Evolutionary conservation across 2,329 filamentous ascomycete species (phyloP).

Genomic region (Fusarium denticulatum): DNA sequence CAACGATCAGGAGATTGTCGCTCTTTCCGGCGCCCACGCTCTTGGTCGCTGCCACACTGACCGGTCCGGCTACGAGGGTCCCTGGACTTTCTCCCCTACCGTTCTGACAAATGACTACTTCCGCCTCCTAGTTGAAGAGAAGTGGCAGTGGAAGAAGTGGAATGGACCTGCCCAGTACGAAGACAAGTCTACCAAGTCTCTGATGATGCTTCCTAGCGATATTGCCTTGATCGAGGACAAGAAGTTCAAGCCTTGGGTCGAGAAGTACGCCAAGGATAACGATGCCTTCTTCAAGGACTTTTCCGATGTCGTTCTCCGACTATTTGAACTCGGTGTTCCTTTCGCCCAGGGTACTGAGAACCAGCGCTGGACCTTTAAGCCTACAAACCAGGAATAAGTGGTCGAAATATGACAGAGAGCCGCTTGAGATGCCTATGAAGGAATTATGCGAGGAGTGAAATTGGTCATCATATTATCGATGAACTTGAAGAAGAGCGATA

Average conservation of each 20-base stretch:
- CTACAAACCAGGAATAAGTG: slow-evolving; percentile 50
- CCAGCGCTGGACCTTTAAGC: slow-evolving; percentile 72
- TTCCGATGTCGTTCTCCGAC: slow-evolving; percentile 76
- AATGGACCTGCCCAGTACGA: slow-evolving; percentile 88
- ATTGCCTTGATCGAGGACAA: slow-evolving; percentile 89
- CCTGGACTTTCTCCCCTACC: slow-evolving; percentile 92
- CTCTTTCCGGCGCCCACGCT: slow-evolving; percentile 84
- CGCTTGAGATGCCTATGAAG: slow-evolving; percentile 4
- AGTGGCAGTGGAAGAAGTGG: slow-evolving; percentile 94
- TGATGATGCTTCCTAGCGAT: slow-evolving; percentile 99
- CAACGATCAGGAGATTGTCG: slow-evolving; percentile 96
- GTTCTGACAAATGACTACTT: slow-evolving; percentile 96
- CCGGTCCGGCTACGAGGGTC: slow-evolving; percentile 87
- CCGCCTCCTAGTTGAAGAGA: slow-evolving; percentile 86
- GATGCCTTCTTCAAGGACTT: slow-evolving; percentile 96
- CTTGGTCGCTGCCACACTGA: slow-evolving; percentile 90
- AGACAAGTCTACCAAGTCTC: slow-evolving; percentile 83
- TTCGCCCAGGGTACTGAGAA: slow-evolving; percentile 73
- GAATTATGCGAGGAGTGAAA: slow-evolving; percentile 27
- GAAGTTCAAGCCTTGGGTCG: slow-evolving; percentile 80
- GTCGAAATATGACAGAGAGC: background rate
- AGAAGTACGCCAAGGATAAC: slow-evolving; percentile 92
- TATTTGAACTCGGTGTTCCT: slow-evolving; percentile 95
- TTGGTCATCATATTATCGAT: slow-evolving; percentile 32
- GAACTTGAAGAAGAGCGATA: slow-evolving; percentile 40